These are phyloP conservation scores for Torulaspora quercuum DNA, from an alignment of 805 yeast species.

Conservation along the genomic window DNA sequence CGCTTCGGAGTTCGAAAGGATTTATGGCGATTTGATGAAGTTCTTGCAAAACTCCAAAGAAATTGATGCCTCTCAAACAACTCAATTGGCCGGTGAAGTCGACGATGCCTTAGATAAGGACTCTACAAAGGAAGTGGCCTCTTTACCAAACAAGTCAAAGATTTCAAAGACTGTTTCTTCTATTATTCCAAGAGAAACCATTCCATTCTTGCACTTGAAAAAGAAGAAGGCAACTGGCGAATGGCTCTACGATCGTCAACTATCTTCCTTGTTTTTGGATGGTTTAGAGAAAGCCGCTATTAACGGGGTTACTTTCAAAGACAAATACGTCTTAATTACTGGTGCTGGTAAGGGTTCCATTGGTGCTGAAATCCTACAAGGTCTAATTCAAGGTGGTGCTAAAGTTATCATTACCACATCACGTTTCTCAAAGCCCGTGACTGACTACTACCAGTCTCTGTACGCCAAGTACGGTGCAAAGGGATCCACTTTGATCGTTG, in stretches of 20 bases:
- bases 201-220: slow-evolving; percentile 93
- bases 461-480: slow-evolving; percentile 90
- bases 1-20: slow-evolving; percentile 64
- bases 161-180: slow-evolving; percentile 72
- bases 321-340: slow-evolving; percentile 84
- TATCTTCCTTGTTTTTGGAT: slow-evolving; percentile 76
- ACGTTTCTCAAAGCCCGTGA: slow-evolving; percentile 86
- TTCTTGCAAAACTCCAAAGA: slow-evolving; percentile 67
- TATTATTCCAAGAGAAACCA: slow-evolving; percentile 72
- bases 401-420: slow-evolving; percentile 95
- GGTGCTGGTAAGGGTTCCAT: slow-evolving; percentile 99
- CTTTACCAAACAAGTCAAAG: slow-evolving; percentile 69
- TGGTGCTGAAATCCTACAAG: slow-evolving; percentile 95
- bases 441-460: slow-evolving; percentile 92
- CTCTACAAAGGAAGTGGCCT: slow-evolving; percentile 76
- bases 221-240: slow-evolving; percentile 64
- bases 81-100: slow-evolving; percentile 50
- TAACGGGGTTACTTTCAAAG: slow-evolving; percentile 87
- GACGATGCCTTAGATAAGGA: slow-evolving; percentile 50
- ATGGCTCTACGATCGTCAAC: slow-evolving; percentile 80
- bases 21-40: slow-evolving; percentile 66
- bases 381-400: slow-evolving; percentile 96
- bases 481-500: slow-evolving; percentile 90
- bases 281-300: slow-evolving; percentile 92
- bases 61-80: slow-evolving; percentile 63